phyloP scores from a whole-genome alignment of 208 protist genomes.

The Balamuthia mandrillaris region DNA sequence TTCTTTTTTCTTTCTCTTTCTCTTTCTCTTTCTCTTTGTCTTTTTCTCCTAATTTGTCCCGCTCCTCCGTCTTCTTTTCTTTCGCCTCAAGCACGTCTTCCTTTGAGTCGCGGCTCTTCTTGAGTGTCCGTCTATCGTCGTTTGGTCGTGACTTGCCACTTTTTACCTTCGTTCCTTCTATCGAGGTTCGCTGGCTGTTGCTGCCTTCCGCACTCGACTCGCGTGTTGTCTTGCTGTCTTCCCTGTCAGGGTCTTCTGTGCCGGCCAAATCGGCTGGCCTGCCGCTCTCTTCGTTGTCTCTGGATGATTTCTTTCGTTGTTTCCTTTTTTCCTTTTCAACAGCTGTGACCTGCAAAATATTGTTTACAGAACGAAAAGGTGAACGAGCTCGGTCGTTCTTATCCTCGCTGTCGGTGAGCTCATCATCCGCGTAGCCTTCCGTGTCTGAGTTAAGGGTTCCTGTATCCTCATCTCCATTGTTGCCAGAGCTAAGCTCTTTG shows the following conservation, averaged over 20 bases:
- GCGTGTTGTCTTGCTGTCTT: not conserved
- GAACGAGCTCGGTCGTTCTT: not conserved
- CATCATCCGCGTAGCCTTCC: constrained; percentile 2
- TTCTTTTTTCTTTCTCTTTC: not conserved
- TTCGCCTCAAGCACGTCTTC: not conserved
- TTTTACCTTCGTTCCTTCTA: no score
- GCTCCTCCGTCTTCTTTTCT: not conserved
- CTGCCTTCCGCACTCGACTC: no score
- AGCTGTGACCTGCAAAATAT: no score
- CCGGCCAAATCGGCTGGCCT: not conserved
- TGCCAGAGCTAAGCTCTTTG: not conserved
- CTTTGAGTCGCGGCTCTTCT: not conserved
- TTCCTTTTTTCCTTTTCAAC: no score
- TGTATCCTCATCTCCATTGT: not conserved
- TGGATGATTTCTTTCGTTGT: no score
- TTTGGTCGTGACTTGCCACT: not conserved
- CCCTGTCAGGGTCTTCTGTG: not conserved
- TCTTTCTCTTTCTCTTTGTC: constrained; percentile 12
- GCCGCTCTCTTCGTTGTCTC: not conserved
- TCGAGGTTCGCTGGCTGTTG: no score
- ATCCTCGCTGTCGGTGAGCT: not conserved
- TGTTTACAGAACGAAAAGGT: no score
- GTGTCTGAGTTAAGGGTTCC: not conserved
- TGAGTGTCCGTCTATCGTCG: not conserved
- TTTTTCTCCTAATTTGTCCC: not conserved